Evolutionary conservation across 192 early-diverging fungal species (phyloP), one percentile per base, ranked within the genome.

Genomic region (Entophlyctis helioformis): DNA sequence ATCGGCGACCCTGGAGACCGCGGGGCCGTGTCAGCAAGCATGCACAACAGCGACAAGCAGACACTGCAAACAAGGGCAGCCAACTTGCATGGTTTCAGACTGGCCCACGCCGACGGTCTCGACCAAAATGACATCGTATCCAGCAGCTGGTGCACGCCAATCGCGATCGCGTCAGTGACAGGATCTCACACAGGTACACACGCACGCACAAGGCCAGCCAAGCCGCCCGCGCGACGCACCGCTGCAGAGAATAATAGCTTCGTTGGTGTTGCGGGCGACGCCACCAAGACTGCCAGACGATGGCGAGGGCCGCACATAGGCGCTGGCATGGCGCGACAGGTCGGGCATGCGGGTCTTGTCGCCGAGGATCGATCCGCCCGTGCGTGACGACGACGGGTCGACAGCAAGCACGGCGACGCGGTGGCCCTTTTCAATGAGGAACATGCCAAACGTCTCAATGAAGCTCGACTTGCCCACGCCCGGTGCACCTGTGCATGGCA

Each of bases 91-190:
- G 4, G 78, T 85, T 54, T 89, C 87, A 1, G 80, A 83, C 55
- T 89, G 87, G 13, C 87, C 87, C 5, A 89, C 87, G 24, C 87
- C 87, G 8, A 89, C 85, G 1, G 87, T 87, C 53, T 89, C 87
- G 8, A 89, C 78, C 3, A 89, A 58, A 24, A 80, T 74, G 16
- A 87, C 71, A 51, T 89, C 84, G 50, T 81, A 86, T 19, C 84
- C 85, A 35, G 74, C 66, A 39, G 87, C 84, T 82, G 49, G 20
- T 45, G 16, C 6, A 45, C 9, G 20, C 22, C 34, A 11, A 31
- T 31, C 6, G 29, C 29, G 6, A 31, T 4, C 29, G 6, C 4
- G 4, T 31, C 29, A 31, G 29, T 11, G 11, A 31, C 29, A 11
- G 29, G 29, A 8, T 8, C 6, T 31, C 29, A 31, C 11, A 8